Conservation (phyloP, 495 filamentous ascomycete genomes). For the Cercophora scortea region DNA sequence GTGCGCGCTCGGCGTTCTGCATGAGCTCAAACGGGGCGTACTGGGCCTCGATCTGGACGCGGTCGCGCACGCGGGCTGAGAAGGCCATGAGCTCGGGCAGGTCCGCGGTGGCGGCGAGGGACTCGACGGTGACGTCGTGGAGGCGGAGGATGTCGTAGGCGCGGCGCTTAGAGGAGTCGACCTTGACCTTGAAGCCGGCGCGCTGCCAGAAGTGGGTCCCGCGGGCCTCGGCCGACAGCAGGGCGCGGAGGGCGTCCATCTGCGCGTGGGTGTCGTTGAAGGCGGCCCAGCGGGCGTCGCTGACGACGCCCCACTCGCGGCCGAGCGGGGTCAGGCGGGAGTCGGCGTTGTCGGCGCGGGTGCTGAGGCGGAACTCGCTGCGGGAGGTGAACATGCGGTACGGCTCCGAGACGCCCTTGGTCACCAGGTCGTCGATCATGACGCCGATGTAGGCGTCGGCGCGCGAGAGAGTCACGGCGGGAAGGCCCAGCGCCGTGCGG, state of each 20-base stretch:
- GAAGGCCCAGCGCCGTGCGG: slow-evolving; percentile 57
- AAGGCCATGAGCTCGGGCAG: slow-evolving; percentile 46
- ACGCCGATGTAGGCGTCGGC: slow-evolving; percentile 94
- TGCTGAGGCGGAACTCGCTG: slow-evolving; percentile 88
- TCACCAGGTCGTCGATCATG: slow-evolving; percentile 98
- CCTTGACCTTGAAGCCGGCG: slow-evolving; percentile 58
- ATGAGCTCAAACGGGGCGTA: slow-evolving; percentile 78
- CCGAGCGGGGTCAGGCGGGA: slow-evolving; percentile 74
- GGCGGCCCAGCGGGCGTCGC: slow-evolving; percentile 65
- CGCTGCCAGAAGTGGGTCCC: slow-evolving; percentile 56
- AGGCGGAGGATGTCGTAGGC: slow-evolving; percentile 73
- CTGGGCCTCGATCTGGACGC: slow-evolving; percentile 69
- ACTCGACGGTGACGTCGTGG: slow-evolving; percentile 43
- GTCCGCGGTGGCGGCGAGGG: slow-evolving; percentile 33
- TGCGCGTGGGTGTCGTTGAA: slow-evolving; percentile 56
- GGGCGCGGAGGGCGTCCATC: slow-evolving; percentile 53
- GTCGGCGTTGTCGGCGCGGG: slow-evolving; percentile 91
- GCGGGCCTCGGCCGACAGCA: slow-evolving; percentile 48
- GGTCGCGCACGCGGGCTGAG: slow-evolving; percentile 47
- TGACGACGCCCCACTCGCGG: slow-evolving; percentile 66
- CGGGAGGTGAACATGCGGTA: slow-evolving; percentile 98
- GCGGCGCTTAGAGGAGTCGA: slow-evolving; percentile 50
- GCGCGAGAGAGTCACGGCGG: slow-evolving; percentile 60
- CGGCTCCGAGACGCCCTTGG: slow-evolving; percentile 92
- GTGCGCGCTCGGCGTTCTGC: slow-evolving; percentile 55